Base-by-base conservation (phyloP, 345 rosid genomes). In the Boechera divaricarpa region DNA sequence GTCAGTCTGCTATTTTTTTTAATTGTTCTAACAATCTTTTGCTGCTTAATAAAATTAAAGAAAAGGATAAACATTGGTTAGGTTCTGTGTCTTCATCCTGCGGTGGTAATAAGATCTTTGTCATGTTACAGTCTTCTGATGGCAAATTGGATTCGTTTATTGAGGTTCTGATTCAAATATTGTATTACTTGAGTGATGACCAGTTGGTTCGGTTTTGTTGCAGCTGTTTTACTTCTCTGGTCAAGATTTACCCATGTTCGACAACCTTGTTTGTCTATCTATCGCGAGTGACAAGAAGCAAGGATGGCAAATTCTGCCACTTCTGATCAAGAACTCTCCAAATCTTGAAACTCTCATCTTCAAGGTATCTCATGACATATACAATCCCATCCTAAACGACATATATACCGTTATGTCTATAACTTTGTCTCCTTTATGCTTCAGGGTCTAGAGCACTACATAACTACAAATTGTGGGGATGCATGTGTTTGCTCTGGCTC, bases 261-360 rank as follows among this genome's bases (percentile, higher is more conserved):
- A 29, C 28, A 55, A 13, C 53, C 53, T 69, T 41, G 49, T 28
- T 10, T 7, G 7, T 55, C 54, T 69, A 42, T 55, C 54, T 29
- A 56, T 56, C 1, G 7, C 24, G 18, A 41, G 54, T 69, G 7
- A 36, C 15, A 4, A 29, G 32, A 13, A n/a, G 47, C 26, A 33
- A 41, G 63, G 74, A 55, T 69, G 73, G 63, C n/a, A 39, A 15
- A 26, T 28, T 7, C 48, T 69, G 33, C 73, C 63, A 41, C 15
- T 26, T 41, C 6, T 69, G 24, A 41, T 69, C 63, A 69, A 55
- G 41, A 69, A 55, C 8, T 69, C 63, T 56, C 73, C 73, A 41
- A 55, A 69, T 55, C 53, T 69, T 4, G 41, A 69, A 55, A 29
- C 63, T 55, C 53, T 69, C 24, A n/a, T 69, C 41, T 69, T 69